Evolutionary conservation across 2,329 filamentous ascomycete genomes (phyloP).

Genomic region (Diplodia scrobiculata): DNA sequence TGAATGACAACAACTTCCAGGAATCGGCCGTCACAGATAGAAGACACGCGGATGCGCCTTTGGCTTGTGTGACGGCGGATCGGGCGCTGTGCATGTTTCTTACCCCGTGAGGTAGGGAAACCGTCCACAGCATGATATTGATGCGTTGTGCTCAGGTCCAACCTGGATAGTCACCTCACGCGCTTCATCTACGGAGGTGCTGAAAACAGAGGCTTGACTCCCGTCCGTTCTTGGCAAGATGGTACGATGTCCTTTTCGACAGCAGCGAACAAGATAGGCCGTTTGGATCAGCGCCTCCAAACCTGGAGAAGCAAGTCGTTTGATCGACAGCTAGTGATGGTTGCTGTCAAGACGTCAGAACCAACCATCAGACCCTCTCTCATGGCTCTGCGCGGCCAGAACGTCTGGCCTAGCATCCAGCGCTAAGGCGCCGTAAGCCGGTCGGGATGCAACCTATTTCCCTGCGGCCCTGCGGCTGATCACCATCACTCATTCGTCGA

Average conservation of each 20-base stretch:
- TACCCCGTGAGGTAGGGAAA: background rate
- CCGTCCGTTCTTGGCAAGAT: background rate
- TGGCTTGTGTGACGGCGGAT: background rate
- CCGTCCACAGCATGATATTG: conserved; percentile 4
- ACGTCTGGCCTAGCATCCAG: background rate
- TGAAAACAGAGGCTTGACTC: background rate
- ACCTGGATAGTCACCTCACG: background rate
- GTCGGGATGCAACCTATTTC: background rate
- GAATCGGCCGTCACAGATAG: background rate
- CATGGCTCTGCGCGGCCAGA: background rate
- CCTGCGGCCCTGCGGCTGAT: conserved; percentile 17
- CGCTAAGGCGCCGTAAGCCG: conserved; percentile 7
- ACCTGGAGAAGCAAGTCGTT: conserved; percentile 1
- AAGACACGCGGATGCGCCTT: background rate
- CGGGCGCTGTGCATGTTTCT: background rate
- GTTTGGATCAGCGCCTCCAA: background rate
- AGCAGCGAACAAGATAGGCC: background rate
- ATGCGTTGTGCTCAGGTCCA: conserved; percentile 3
- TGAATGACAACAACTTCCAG: background rate
- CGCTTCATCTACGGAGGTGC: background rate
- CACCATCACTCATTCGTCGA: background rate
- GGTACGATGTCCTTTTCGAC: background rate
- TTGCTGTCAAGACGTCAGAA: background rate
- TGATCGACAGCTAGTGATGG: background rate
- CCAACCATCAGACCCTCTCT: background rate